Base-by-base conservation (phyloP, 306 rosid genomes). In the Prunus kanzakura region DNA sequence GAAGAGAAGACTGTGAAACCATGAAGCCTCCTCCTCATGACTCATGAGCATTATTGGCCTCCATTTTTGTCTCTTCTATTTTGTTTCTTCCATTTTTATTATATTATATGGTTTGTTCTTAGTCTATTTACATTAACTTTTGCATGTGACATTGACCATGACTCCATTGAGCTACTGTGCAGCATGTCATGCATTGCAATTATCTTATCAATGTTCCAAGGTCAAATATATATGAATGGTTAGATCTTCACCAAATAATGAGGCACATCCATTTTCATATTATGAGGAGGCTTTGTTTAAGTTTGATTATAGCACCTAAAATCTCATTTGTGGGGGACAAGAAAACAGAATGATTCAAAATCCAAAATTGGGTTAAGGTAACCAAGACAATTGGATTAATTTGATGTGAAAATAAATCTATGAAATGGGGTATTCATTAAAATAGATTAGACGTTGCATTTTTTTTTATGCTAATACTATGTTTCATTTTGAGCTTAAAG, bases 121-220 rank as follows among this genome's bases (percentile, higher is more conserved):
- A 3, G 30, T 35, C 20, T 71, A 35, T 7, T 55, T 14, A 45
- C 35, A 14, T 16, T 13, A 8, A 57, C 55, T 22, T 57, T 49
- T 57, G 65, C 76, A 72, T 23, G 76, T 72, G 67, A 22, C 56
- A 8, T 56, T 43, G 35, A 57, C 56, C 15, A 71, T 3, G 16
- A n/a, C 35, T 72, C 19, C 20, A n/a, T 20, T 49, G 13, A 20
- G 30, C 22, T 8, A n/a, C 35, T 35, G 11, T 20, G 41, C 65
- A 38, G 35, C 14, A 55, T 41, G 11, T 56, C 18, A 60, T 60
- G 19, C 52, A 11, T 35, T 35, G 41, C 5, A 9, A 38, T 70
- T 61, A 29, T 54, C 32, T 55, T 55, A 55, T 71, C 64, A 23
- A 30, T 71, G 32, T 13, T 55, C 65, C 13, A 55, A 54, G 75